Evolutionary conservation across 306 rosid genomes (phyloP), one percentile per base, ranked within the genome.

Genomic region (Pyrus bretschneideri): DNA sequence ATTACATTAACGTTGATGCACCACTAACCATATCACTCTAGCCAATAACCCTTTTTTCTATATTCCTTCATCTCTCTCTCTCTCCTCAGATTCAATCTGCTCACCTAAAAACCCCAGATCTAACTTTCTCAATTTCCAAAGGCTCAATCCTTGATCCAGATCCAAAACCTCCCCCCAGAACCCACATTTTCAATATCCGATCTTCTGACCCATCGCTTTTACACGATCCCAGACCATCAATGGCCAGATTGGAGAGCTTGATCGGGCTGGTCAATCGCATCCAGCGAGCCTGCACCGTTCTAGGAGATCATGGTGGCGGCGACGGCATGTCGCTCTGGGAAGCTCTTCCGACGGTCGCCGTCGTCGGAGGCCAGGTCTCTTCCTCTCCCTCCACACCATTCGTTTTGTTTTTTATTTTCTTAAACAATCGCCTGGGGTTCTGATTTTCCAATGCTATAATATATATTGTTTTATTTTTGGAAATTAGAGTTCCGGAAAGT

Each of bases 241-340:
- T 96, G 99, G 99, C 99, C 82, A 96, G 97, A 8, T 88, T 96
- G 98, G 93, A 91, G 87, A 96, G 98, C 91, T 87, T 96, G 99
- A 96, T 96, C 85, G 99, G 99, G 65, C 91, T 96, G 22, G 96
- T 96, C 73, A 96, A 96, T 69, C 85, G 88, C 79, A 96, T 96
- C 90, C 99, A 96, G 81, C 83, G 93, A 59, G 99, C 99, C 70
- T 96, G 99, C 82, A 96, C 99, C 51, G 97, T 91, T 10, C 86
- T 96, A 33, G 99, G 99, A 2, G 99, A 96, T 69, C 83, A 96
- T 78, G 99, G 99, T 22, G 99, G 99, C 30, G 99, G 99, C 46
- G 99, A 96, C 84, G 99, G 98, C 35, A 79, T 96, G 88, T 96
- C 99, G 30, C 97, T 96, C 38, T 96, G 99, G 98, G 99, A 96